Evolutionary conservation across 371 early-diverging fungal species (phyloP), one percentile per base, ranked within the genome.

Genomic region (Batkoa obscura): DNA sequence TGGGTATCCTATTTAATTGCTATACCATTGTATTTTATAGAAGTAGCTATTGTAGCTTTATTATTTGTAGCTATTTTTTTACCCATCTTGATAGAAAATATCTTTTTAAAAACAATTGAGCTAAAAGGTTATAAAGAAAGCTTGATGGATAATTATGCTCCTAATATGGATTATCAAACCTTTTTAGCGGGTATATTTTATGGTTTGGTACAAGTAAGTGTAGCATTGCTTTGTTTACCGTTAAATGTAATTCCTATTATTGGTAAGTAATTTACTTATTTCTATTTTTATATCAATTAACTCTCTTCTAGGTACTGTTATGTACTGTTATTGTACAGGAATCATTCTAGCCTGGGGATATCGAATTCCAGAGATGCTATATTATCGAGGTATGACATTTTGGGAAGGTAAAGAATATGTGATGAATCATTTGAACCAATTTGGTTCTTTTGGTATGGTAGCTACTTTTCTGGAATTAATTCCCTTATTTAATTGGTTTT

Each of bases 401-500:
- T 55, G 61, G 5, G 68, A 78, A 36, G 72, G 70, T 9, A 51
- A 71, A 42, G 54, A 62, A 0, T 73, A 67, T 64, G 75, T 73
- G 42, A 68, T 71, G 66, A 49, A 58, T 1, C 64, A 72, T 15
- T 57, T 62, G 13, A 48, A 59, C 1, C 61, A 62, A 1, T 81
- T 75, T 52, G 63, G 69, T 33, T 51, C 64, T 10, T 85, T 85
- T 67, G 85, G 85, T 3, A 60, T 67, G 1, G 72, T 76, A 0
- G 80, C 81, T 2, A 72, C 75, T 0, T 77, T 70, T 0, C 60
- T 83, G 12, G 79, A 81, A 56, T 59, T 81, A 55, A 65, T 86
- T 2, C 84, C 84, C 2, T 46, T 86, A 1, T 72, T 77, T 48
- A 79, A 79, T 38, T 56, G 80, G n/a, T 35, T 86, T 0, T 84